A percentile compares a stretch with the other conserved stretches of the same genome.
Conservation (phyloP, 139 green algal genomes). For the Chlamydomonas sphaeroides region DNA sequence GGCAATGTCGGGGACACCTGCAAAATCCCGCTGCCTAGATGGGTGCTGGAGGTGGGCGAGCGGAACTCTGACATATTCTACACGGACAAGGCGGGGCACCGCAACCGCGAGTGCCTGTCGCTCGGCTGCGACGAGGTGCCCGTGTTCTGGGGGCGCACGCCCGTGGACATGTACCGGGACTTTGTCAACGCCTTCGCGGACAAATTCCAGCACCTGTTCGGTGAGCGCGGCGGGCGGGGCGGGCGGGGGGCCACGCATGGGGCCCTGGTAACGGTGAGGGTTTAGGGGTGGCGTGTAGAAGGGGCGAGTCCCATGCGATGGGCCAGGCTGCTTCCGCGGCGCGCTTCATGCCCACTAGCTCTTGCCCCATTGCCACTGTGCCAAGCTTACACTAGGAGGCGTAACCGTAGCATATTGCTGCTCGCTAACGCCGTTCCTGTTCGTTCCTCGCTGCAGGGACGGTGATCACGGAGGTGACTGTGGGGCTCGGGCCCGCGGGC, state of each 20-base stretch:
- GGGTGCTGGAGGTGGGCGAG: conserved; percentile 92
- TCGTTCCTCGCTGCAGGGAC: conserved; percentile 62
- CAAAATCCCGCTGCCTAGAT: conserved; percentile 93
- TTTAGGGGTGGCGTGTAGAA: neutral
- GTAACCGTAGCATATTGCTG: too few relatives aligned
- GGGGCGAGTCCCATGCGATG: too few relatives aligned
- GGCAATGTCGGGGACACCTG: conserved; percentile 94
- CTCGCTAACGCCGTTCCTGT: too few relatives aligned
- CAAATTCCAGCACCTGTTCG: conserved; percentile 75
- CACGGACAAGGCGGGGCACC: conserved; percentile 86
- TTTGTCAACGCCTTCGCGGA: conserved; percentile 93
- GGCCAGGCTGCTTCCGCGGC: too few relatives aligned
- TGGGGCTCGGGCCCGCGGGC: conserved; percentile 95
- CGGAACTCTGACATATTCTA: conserved; percentile 95
- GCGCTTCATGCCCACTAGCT: too few relatives aligned
- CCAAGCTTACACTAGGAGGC: too few relatives aligned
- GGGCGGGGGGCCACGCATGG: neutral
- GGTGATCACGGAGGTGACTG: conserved; percentile 91
- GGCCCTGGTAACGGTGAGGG: too few relatives aligned
- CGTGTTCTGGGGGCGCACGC: conserved; percentile 88
- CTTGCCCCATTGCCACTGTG: too few relatives aligned
- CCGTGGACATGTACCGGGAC: conserved; percentile 91
- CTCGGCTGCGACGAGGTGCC: conserved; percentile 89
- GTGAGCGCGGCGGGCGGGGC: conserved; percentile 22
- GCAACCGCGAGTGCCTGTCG: conserved; percentile 95